Conservation (phyloP, 495 filamentous ascomycete genomes). For the Penicillium bovifimosum region DNA sequence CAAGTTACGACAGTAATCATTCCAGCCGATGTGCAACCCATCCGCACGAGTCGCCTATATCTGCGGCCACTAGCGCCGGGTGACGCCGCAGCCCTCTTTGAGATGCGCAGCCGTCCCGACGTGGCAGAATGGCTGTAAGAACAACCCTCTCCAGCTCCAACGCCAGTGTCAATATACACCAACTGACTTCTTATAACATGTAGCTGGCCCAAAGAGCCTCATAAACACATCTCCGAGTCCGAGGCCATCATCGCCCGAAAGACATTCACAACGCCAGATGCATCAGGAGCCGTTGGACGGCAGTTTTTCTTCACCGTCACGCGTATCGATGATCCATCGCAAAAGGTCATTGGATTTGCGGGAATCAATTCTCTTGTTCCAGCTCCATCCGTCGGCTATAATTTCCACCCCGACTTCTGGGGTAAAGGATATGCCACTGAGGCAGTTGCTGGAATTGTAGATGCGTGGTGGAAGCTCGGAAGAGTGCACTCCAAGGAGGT, state of each 20-base stretch:
- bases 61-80: conserved; percentile 12
- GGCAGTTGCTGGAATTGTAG: conserved; percentile 16
- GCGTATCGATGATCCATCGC: conserved; percentile 9
- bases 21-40: conserved; percentile 4
- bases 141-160: background rate
- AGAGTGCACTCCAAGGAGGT: background rate
- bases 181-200: background rate
- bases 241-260: conserved; percentile 16
- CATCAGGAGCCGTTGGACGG: conserved; percentile 17
- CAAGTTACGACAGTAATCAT: conserved; percentile 16
- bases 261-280: conserved; percentile 22
- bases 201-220: conserved; percentile 20
- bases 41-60: conserved; percentile 18
- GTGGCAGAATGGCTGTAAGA: conserved; percentile 28
- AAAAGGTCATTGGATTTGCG: conserved; percentile 18
- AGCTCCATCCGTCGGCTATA: conserved; percentile 24
- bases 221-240: conserved; percentile 17
- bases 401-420: conserved; percentile 25
- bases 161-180: background rate
- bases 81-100: conserved; percentile 20
- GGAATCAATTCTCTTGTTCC: conserved; percentile 23
- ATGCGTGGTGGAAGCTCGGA: conserved; percentile 23
- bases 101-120: conserved; percentile 18
- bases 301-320: conserved; percentile 21
- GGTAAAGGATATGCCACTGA: conserved; percentile 18